These are phyloP conservation scores for Pseudocercospora eumusae DNA, from an alignment of 2,329 filamentous ascomycete species.

Conservation along the genomic window DNA sequence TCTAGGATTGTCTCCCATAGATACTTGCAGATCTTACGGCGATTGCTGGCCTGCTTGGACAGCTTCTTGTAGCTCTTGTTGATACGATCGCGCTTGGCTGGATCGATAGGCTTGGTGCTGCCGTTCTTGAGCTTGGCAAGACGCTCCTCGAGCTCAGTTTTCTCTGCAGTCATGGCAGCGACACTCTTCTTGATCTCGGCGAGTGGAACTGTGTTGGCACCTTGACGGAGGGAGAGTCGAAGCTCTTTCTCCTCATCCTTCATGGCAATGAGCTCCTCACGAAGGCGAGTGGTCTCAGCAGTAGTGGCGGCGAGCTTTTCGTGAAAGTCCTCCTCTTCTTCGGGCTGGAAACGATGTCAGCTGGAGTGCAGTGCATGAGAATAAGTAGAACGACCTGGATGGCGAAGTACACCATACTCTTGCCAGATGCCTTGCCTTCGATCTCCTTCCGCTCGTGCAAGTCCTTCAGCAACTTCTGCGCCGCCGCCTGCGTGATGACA, in stretches of 20 bases:
- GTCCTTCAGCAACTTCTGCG: slow-evolving; percentile 63
- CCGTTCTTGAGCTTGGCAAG: slow-evolving; percentile 47
- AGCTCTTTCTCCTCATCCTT: slow-evolving; percentile 52
- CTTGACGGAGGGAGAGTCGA: slow-evolving; percentile 49
- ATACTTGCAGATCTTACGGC: slow-evolving; percentile 53
- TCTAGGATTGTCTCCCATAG: slow-evolving; percentile 55
- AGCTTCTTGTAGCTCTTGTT: slow-evolving; percentile 52
- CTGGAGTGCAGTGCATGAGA: not conserved
- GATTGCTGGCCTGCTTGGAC: slow-evolving; percentile 41
- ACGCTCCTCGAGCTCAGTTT: slow-evolving; percentile 43
- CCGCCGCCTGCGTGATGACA: slow-evolving; percentile 49
- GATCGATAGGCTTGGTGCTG: slow-evolving; percentile 49
- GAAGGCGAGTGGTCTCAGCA: slow-evolving; percentile 50
- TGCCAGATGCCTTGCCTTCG: slow-evolving; percentile 59
- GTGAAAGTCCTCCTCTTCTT: slow-evolving; percentile 50
- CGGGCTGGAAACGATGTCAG: slow-evolving; percentile 45
- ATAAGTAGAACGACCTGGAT: slow-evolving; percentile 42
- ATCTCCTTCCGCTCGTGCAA: slow-evolving; percentile 62
- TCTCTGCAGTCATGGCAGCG: slow-evolving; percentile 48
- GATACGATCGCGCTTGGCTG: slow-evolving; percentile 51
- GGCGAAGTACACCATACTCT: slow-evolving; percentile 63
- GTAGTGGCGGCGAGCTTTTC: slow-evolving; percentile 55
- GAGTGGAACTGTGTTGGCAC: slow-evolving; percentile 54
- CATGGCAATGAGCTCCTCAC: slow-evolving; percentile 48
- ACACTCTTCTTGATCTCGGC: slow-evolving; percentile 52